Evolutionary conservation across 345 rosid species (phyloP), one percentile per base, ranked within the genome.

Genomic region (Diplotaxis tenuifolia): DNA sequence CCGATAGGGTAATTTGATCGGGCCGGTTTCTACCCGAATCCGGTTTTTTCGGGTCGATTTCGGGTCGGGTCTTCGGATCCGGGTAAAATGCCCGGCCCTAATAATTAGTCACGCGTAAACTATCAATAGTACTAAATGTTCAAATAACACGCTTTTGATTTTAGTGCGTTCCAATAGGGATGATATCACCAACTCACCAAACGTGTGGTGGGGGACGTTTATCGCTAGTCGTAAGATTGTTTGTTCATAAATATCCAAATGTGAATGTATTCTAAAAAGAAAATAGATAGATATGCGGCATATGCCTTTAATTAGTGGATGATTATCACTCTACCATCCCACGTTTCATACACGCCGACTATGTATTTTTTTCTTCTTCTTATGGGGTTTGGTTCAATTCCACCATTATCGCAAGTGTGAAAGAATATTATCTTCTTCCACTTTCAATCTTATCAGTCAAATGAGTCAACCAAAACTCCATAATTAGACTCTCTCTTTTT

Each of bases 261-360:
- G 56, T 19, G 25, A 52, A 52, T 1, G 12, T 10, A 9, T 52
- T 19, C 20, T 9, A 19, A 52, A 15, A 49, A 49, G 20, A 9
- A 49, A 4, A 20, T 7, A 19, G 12, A 19, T 52, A 47, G 53
- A 47, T 9, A 49, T n/a, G n/a, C n/a, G n/a, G n/a, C n/a, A n/a
- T n/a, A n/a, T 49, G 72, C 66, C 49, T 57, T n/a, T 7, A 32
- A 16, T 4, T 32, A 58, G 42, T 59, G 78, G 73, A 67, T 6
- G 19, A 7, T 50, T 23, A 53, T 62, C 49, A 75, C n/a, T 61
- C 25, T 68, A 62, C 55, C 64, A 20, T 62, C 74, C 63, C 74
- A 68, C 74, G 74, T 68, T 75, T 62, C 58, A 38, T 62, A 75
- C 74, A 53, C 74, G 63, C 64, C 47, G 45, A 75, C 56, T 67